phyloP scores from a whole-genome alignment of 345 rosid genomes.

The Mallotus nudiflorus region DNA sequence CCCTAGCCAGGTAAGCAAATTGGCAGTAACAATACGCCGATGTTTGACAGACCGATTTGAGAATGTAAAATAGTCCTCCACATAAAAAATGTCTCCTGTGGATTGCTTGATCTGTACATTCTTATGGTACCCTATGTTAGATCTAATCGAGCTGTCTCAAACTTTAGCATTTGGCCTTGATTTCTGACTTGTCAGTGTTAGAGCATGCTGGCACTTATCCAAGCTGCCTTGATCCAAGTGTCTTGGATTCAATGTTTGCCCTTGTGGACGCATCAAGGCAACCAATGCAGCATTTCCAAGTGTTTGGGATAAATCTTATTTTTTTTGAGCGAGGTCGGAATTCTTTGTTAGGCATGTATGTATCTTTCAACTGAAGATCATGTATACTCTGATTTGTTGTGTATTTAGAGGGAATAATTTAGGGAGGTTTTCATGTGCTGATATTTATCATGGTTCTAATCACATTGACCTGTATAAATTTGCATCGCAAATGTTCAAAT shows the following conservation, averaged over 20 bases:
- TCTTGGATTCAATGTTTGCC: neutral
- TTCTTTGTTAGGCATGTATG: conserved; percentile 2
- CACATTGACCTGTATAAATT: too few relatives aligned
- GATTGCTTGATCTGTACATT: conserved; percentile 1
- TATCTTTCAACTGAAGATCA: neutral
- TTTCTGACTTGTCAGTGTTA: neutral
- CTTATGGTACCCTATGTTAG: neutral
- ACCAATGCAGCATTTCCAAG: neutral
- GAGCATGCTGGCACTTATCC: neutral
- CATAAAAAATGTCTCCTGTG: neutral
- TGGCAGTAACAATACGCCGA: conserved; percentile 67
- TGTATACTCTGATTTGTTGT: neutral
- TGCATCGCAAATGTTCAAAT: too few relatives aligned
- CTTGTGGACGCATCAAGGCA: neutral
- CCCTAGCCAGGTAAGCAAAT: conserved; percentile 63
- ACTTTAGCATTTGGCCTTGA: neutral
- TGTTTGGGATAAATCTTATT: neutral
- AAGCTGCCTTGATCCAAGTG: neutral
- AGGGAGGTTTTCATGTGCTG: neutral
- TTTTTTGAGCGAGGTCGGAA: neutral
- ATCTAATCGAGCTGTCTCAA: conserved; percentile 9
- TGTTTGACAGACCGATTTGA: conserved; percentile 37
- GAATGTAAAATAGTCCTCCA: neutral
- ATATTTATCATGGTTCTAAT: too few relatives aligned
- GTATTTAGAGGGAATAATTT: neutral